A percentile compares a stretch with the other conserved stretches of the same genome.
Evolutionary conservation across 352 stramenopile genomes (phyloP).

Genomic region (Phytopythium delawarense): DNA sequence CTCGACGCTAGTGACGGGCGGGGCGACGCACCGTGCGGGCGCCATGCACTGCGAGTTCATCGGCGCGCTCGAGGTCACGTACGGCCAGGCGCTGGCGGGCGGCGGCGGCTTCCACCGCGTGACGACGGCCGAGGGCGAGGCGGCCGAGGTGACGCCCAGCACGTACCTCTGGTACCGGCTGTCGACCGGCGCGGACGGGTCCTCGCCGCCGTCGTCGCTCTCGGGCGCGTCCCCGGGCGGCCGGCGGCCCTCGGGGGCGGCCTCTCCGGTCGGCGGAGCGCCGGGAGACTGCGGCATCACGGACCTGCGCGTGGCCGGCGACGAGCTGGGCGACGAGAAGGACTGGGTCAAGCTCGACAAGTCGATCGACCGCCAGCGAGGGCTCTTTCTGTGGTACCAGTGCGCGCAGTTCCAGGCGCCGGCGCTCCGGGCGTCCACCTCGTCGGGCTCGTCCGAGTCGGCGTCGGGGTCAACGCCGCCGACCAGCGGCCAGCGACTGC

Average conservation of each 20-base stretch:
- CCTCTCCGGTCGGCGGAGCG: not conserved
- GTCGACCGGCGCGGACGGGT: slow-evolving; percentile 12
- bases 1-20: not conserved
- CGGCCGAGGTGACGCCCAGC: slow-evolving; percentile 71
- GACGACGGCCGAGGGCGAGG: slow-evolving; percentile 63
- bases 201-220: slow-evolving; percentile 7
- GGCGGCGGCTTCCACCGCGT: slow-evolving; percentile 81
- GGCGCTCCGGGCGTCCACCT: slow-evolving; percentile 4
- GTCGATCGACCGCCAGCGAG: slow-evolving; percentile 52
- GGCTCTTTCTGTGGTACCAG: slow-evolving; percentile 67
- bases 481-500: slow-evolving; percentile 20
- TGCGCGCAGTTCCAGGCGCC: slow-evolving; percentile 21
- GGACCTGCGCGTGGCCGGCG: slow-evolving; percentile 42
- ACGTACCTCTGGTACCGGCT: slow-evolving; percentile 87
- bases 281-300: slow-evolving; percentile 32
- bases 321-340: slow-evolving; percentile 12
- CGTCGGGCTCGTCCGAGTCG: slow-evolving; percentile 8
- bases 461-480: slow-evolving; percentile 6
- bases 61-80: slow-evolving; percentile 75
- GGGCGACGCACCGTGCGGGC: not conserved
- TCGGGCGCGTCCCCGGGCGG: slow-evolving; percentile 8
- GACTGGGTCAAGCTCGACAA: slow-evolving; percentile 73
- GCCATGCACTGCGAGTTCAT: slow-evolving; percentile 74
- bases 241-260: slow-evolving; percentile 2
- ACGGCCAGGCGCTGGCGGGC: slow-evolving; percentile 78